Evolutionary conservation across 352 stramenopile species (phyloP).

Genomic region (Globisporangium cystogenes): DNA sequence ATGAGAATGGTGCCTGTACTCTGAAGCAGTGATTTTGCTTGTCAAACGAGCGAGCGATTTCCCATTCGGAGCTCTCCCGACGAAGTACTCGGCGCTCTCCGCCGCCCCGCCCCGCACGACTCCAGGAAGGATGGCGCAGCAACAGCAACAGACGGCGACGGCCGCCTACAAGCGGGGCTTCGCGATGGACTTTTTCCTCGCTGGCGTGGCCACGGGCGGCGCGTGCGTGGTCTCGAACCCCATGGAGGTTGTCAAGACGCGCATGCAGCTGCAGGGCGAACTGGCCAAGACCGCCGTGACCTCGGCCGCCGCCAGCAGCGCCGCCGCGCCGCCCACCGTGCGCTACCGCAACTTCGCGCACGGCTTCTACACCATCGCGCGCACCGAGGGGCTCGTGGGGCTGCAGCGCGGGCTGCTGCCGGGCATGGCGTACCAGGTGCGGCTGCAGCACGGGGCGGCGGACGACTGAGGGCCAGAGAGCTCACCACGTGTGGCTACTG

Average conservation of each 20-base stretch:
- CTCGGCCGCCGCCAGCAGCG: not conserved
- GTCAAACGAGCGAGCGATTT: not conserved
- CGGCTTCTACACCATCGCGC: constrained; percentile 77
- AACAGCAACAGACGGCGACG: not conserved
- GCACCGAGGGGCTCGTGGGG: constrained; percentile 65
- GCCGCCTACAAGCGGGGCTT: constrained; percentile 33
- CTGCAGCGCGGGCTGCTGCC: constrained; percentile 77
- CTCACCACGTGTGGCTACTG: not conserved
- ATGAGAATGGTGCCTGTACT: no score
- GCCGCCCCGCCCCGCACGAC: not conserved
- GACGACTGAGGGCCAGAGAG: no score
- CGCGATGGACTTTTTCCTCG: constrained; percentile 66
- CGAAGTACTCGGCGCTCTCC: no score
- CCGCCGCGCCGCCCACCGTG: constrained; percentile 27
- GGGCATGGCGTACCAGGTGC: constrained; percentile 75
- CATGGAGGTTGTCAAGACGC: constrained; percentile 90
- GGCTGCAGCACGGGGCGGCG: no score
- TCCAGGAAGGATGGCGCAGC: not conserved
- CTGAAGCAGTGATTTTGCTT: no score
- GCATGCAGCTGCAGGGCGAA: constrained; percentile 86
- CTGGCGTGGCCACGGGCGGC: constrained; percentile 52
- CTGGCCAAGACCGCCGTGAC: constrained; percentile 46
- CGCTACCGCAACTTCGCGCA: constrained; percentile 85
- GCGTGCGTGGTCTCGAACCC: constrained; percentile 80
- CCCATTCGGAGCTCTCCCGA: not conserved